Conservation (phyloP, 2,329 filamentous ascomycete genomes). For the Didymella exigua region DNA sequence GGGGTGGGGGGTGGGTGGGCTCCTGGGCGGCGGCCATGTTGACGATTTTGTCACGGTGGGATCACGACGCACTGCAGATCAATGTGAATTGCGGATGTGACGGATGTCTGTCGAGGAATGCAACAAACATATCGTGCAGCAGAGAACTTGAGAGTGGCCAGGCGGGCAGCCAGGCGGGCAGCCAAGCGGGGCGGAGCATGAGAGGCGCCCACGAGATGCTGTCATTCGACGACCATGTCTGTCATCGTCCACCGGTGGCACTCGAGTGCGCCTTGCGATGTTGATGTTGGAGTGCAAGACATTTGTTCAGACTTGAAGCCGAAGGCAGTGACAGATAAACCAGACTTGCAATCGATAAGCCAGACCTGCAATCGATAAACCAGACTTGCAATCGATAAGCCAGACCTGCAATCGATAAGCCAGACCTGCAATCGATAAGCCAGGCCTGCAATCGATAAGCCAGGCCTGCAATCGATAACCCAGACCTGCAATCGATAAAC, state of each 20-base stretch:
- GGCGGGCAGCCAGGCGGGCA: conserved; percentile 6
- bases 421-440: too few relatives aligned
- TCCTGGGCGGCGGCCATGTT: conserved; percentile 1
- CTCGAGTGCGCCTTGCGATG: background rate
- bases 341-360: too few relatives aligned
- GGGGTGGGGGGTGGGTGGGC: background rate
- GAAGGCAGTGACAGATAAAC: background rate
- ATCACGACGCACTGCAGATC: background rate
- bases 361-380: conserved; percentile 10
- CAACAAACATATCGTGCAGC: too few relatives aligned
- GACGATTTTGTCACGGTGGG: background rate
- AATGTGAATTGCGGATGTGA: background rate
- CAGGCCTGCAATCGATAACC: too few relatives aligned
- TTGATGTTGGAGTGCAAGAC: background rate
- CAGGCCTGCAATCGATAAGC: too few relatives aligned
- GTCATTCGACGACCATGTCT: background rate
- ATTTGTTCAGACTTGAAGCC: background rate
- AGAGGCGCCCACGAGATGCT: conserved; percentile 6
- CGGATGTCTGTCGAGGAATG: background rate
- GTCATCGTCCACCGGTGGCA: background rate
- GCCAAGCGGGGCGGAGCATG: conserved; percentile 13
- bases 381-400: too few relatives aligned
- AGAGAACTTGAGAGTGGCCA: too few relatives aligned
- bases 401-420: too few relatives aligned
- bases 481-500: too few relatives aligned